These are phyloP conservation scores for Aspergillus sclerotiicarbonarius DNA, from an alignment of 495 filamentous ascomycete species.

Conservation along the genomic window DNA sequence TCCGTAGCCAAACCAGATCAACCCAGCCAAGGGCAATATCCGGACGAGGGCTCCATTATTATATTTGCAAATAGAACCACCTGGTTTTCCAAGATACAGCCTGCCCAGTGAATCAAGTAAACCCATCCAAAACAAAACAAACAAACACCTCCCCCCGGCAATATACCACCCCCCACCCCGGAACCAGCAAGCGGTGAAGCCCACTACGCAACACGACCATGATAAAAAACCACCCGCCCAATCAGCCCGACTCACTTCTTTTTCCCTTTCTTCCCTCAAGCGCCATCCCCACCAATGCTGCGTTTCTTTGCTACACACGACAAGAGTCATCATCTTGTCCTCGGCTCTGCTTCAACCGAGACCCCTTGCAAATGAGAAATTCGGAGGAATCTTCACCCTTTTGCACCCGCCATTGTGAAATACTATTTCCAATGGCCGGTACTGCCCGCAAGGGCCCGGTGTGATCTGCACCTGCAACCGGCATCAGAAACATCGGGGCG, in stretches of 20 bases:
- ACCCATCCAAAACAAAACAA: neutral
- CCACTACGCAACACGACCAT: neutral
- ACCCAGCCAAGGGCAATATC: too few relatives aligned
- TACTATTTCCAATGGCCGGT: constrained; percentile 34
- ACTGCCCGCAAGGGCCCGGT: constrained; percentile 92
- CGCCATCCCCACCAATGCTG: constrained; percentile 95
- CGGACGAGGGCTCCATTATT: too few relatives aligned
- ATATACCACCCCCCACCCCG: neutral
- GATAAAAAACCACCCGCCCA: constrained; percentile 7
- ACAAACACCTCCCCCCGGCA: neutral
- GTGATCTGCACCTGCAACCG: constrained; percentile 87
- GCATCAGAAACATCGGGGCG: constrained; percentile 97
- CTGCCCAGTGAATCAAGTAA: neutral
- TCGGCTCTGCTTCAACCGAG: constrained; percentile 13
- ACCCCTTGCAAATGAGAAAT: constrained; percentile 95
- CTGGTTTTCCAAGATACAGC: too few relatives aligned
- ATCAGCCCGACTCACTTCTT: constrained; percentile 16
- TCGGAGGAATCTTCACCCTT: constrained; percentile 95
- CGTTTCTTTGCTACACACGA: constrained; percentile 99
- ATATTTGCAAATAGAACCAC: too few relatives aligned
- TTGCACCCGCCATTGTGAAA: constrained; percentile 35
- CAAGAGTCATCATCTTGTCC: constrained; percentile 25
- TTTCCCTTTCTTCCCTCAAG: constrained; percentile 56
- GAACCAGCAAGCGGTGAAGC: constrained; percentile 17
- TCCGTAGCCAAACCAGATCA: too few relatives aligned